Conservation (phyloP, 2,329 filamentous ascomycete genomes). For the Claviceps quebecensis region DNA sequence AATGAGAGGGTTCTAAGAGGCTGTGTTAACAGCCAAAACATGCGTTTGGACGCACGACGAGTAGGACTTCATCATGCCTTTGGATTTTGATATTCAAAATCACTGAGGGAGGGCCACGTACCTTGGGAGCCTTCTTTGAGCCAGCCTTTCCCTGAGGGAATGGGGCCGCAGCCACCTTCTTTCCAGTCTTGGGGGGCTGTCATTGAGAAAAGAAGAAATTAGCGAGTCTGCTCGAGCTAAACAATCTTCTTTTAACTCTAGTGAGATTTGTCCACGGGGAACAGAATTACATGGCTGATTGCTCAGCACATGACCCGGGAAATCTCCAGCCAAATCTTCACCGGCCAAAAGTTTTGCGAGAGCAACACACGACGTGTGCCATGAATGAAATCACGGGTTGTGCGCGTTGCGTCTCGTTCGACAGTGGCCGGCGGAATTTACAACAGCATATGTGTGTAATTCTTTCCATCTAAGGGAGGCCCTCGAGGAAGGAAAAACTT, state of each 20-base stretch:
- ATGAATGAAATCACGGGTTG: neutral
- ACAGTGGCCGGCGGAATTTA: constrained; percentile 19
- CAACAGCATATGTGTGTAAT: constrained; percentile 12
- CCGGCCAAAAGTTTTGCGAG: constrained; percentile 14
- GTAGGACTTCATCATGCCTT: too few species aligned
- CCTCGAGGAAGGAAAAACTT: constrained; percentile 2
- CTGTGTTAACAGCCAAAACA: neutral
- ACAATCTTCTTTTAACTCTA: constrained; percentile 87
- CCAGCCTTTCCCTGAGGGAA: constrained; percentile 88
- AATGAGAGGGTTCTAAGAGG: constrained; percentile 82
- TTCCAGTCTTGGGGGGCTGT: constrained; percentile 97
- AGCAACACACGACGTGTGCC: neutral
- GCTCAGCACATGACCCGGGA: constrained; percentile 33
- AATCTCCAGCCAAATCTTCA: constrained; percentile 55
- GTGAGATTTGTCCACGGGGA: constrained; percentile 39
- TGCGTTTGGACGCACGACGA: neutral
- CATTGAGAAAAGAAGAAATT: constrained; percentile 99
- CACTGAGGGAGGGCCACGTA: constrained; percentile 34
- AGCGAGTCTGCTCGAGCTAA: constrained; percentile 68
- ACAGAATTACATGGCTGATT: constrained; percentile 28
- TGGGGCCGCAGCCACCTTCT: constrained; percentile 95
- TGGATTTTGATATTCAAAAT: too few species aligned
- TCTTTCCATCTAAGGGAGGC: neutral
- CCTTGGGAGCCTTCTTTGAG: constrained; percentile 93
- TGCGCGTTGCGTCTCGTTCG: constrained; percentile 4